phyloP scores from a whole-genome alignment of 257 asterid species.

The Eucommia ulmoides region DNA sequence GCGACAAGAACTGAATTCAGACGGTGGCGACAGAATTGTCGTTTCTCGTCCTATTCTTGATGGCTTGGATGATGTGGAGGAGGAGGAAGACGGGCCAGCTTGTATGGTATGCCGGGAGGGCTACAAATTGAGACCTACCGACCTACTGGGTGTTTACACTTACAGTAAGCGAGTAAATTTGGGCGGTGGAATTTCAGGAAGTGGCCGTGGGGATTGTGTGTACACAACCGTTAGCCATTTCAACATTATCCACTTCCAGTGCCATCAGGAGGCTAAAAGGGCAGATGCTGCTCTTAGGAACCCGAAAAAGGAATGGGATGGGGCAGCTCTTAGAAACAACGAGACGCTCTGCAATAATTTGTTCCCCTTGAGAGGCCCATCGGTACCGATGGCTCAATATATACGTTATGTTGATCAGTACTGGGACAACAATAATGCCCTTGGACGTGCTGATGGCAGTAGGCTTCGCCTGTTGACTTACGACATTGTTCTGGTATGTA shows the following conservation, averaged over 20 bases:
- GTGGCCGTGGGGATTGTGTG: conserved; percentile 91
- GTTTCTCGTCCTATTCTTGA: conserved; percentile 79
- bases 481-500: conserved; percentile 93
- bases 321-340: conserved; percentile 93
- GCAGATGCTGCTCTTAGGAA: conserved; percentile 84
- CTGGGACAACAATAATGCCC: conserved; percentile 90
- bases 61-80: conserved; percentile 91
- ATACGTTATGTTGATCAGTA: conserved; percentile 83
- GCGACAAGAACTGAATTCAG: conserved; percentile 72
- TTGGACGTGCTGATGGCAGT: conserved; percentile 98
- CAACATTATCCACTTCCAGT: conserved; percentile 96
- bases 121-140: conserved; percentile 76
- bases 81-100: conserved; percentile 90
- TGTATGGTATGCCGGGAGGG: conserved; percentile 99
- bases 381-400: conserved; percentile 79
- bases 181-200: conserved; percentile 79
- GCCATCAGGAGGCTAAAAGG: conserved; percentile 99
- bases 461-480: conserved; percentile 81
- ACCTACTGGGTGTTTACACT: conserved; percentile 75
- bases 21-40: conserved; percentile 91
- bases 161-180: conserved; percentile 93
- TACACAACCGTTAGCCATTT: conserved; percentile 98
- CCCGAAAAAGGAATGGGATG: conserved; percentile 99
- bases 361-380: conserved; percentile 79
- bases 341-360: conserved; percentile 91